These are phyloP conservation scores for Isatis tinctoria DNA, from an alignment of 345 rosid genomes.

Conservation along the genomic window DNA sequence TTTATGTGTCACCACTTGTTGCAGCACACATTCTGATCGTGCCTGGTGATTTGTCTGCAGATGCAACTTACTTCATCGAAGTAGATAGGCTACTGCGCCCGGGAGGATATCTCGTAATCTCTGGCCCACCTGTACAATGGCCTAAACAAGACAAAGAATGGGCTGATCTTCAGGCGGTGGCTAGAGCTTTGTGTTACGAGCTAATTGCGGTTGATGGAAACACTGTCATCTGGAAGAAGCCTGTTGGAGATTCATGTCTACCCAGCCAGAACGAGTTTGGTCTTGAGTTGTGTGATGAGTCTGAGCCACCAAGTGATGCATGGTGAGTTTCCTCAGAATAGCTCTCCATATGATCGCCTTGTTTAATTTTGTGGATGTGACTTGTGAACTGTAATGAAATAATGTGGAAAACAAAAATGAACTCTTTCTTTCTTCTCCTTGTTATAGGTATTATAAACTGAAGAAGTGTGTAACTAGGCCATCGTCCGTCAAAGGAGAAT, in stretches of 20 bases:
- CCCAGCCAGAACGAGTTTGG: constrained; percentile 73
- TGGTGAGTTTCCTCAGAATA: constrained; percentile 50
- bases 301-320: constrained; percentile 62
- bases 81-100: constrained; percentile 90
- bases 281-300: constrained; percentile 65
- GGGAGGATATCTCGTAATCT: constrained; percentile 90
- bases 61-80: constrained; percentile 90
- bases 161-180: constrained; percentile 97
- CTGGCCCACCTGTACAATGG: constrained; percentile 99
- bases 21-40: constrained; percentile 12
- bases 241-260: constrained; percentile 65
- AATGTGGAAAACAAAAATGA: background rate
- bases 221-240: constrained; percentile 97
- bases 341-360: background rate
- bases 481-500: constrained; percentile 57
- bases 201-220: constrained; percentile 84
- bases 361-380: background rate
- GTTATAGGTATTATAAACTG: constrained; percentile 74
- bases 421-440: background rate
- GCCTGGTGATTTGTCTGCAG: constrained; percentile 42
- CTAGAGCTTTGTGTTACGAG: constrained; percentile 85
- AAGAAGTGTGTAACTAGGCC: constrained; percentile 64
- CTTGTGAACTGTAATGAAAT: background rate
- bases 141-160: constrained; percentile 97
- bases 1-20: constrained; percentile 2